Evolutionary conservation across 345 rosid species (phyloP).

Genomic region (Eucalyptus sp.): DNA sequence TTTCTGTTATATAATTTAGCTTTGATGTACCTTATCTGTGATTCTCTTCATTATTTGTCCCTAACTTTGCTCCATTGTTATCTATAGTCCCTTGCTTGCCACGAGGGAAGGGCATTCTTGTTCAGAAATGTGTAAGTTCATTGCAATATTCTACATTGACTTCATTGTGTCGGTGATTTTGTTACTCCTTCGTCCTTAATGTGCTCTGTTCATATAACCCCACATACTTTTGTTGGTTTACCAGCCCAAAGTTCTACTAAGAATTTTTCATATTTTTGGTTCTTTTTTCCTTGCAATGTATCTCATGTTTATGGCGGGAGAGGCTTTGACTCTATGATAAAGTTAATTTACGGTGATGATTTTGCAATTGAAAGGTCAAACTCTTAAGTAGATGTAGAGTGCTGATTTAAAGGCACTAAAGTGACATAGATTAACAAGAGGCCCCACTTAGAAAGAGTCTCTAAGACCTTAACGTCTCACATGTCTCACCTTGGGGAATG

Average conservation of each 20-base stretch:
- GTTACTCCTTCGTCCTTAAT: background rate
- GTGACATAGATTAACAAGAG: background rate
- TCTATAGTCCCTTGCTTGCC: constrained; percentile 13
- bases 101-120: constrained; percentile 30
- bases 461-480: background rate
- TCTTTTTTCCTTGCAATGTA: background rate
- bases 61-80: background rate
- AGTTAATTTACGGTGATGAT: background rate
- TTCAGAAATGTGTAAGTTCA: constrained; percentile 32
- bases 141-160: background rate
- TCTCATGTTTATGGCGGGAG: no score
- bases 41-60: background rate
- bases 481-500: background rate
- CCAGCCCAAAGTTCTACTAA: background rate
- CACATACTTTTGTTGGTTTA: background rate
- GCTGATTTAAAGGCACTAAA: background rate
- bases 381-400: background rate
- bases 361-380: background rate
- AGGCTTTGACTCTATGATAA: background rate
- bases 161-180: background rate
- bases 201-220: background rate
- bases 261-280: background rate
- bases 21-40: background rate
- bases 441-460: background rate
- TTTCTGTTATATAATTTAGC: background rate